Base-by-base conservation (phyloP, 495 filamentous ascomycete species). In the Schizothecium vesticola region DNA sequence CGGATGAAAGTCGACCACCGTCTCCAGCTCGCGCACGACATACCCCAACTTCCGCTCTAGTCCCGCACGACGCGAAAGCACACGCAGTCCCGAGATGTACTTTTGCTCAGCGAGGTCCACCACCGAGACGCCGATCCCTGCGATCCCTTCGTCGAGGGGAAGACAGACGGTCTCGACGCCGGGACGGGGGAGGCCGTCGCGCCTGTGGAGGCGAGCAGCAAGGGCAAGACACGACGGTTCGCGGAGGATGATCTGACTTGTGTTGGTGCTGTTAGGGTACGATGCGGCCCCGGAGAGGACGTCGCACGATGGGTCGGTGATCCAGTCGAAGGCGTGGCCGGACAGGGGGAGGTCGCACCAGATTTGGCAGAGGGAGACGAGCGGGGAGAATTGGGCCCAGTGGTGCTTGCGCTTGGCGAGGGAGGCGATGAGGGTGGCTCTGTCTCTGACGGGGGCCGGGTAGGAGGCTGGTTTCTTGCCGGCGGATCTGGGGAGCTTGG, bases 31-130 rank as follows among this genome's bases (percentile, higher is more conserved):
- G 0, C 33, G 26, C 28, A 62, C 12, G 0, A 67, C 57, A 51
- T 72, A 72, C 4, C 70, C 67, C 26, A 72, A 19, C 10, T 16
- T 24, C 33, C n/a, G 9, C 19, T 59, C 56, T 10, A 19, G 12
- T 2, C 19, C 36, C 3, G 5, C 51, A 16, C 43, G n/a, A 21
- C 60, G 21, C 56, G 22, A 59, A 7, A 62, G 58, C 6, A 69
- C 21, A 0, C 70, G 65, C 25, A 72, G 56, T 7, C 70, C 70
- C 31, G 24, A 72, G 9, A 72, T 21, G 51, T 28, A 69, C 29
- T 3, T 56, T 28, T 62, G 56, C 10, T 65, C 64, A 0, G 63
- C 70, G 24, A 72, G 36, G 7, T 64, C 64, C 6, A 72, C 58
- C 6, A 56, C 58, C 12, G 70, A 67, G 7, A 72, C 26, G 2